phyloP scores from a whole-genome alignment of 108 stramenopile genomes.

The Pseudonitzschia multiseries region DNA sequence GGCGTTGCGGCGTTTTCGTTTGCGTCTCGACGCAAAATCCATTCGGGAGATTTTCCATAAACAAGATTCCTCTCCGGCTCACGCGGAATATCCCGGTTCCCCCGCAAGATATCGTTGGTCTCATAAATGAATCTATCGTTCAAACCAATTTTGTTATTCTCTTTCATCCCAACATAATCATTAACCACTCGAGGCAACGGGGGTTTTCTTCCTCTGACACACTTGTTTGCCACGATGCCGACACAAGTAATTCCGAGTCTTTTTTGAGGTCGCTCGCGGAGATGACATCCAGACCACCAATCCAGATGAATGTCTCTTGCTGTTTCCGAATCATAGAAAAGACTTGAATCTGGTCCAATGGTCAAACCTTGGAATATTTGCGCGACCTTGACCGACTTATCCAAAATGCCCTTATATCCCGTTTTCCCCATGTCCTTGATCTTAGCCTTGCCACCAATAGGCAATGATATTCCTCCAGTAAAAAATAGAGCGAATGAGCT shows the following conservation, averaged over 20 bases:
- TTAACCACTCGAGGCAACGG: background rate
- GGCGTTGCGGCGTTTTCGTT: too few species aligned
- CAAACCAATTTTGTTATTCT: background rate
- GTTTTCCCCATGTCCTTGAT: background rate
- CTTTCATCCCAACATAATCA: background rate
- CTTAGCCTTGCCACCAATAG: background rate
- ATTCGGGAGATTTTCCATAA: too few species aligned
- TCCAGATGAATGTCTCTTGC: too few species aligned
- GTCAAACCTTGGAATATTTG: background rate
- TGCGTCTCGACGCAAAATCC: too few species aligned
- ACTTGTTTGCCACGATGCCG: background rate
- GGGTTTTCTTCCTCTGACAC: background rate
- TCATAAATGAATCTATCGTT: background rate
- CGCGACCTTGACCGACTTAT: background rate
- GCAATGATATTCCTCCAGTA: background rate
- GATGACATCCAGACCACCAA: too few species aligned
- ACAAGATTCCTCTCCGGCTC: too few species aligned
- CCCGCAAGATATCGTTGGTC: background rate
- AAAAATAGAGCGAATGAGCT: background rate
- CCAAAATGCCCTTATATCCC: background rate
- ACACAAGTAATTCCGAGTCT: too few species aligned
- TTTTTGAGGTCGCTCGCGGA: too few species aligned
- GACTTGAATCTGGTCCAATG: background rate
- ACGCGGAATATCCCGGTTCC: background rate
- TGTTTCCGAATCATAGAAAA: too few species aligned